Conservation (phyloP, 2,329 filamentous ascomycete species). For the Rhinocladiella similis region DNA sequence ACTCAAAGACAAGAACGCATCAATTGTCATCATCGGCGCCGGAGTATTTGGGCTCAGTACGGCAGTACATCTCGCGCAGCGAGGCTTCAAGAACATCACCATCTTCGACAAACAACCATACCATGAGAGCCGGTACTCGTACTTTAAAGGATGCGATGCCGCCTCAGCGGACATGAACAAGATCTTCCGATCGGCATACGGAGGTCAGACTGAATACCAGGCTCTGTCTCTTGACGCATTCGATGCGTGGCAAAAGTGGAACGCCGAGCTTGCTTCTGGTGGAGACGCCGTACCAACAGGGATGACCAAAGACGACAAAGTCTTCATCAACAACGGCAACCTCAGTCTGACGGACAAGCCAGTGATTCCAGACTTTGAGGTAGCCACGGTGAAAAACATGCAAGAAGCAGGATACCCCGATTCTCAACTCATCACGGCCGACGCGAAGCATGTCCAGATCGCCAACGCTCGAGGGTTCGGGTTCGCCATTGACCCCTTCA, state of each 20-base stretch:
- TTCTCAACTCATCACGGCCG: slow-evolving; percentile 38
- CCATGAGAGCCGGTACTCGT: slow-evolving; percentile 43
- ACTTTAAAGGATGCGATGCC: slow-evolving; percentile 43
- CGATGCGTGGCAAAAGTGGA: slow-evolving; percentile 48
- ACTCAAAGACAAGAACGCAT: neutral
- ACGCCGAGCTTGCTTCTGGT: slow-evolving; percentile 38
- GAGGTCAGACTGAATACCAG: slow-evolving; percentile 49
- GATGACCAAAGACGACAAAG: slow-evolving; percentile 37
- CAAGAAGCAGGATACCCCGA: slow-evolving; percentile 35
- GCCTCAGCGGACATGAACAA: slow-evolving; percentile 38
- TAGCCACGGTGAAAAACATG: slow-evolving; percentile 39
- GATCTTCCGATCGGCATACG: slow-evolving; percentile 41
- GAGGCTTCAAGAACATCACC: slow-evolving; percentile 49
- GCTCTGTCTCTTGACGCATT: slow-evolving; percentile 47
- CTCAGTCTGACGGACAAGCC: slow-evolving; percentile 14
- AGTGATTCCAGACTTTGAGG: slow-evolving; percentile 35
- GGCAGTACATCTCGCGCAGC: slow-evolving; percentile 34
- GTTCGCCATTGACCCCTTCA: slow-evolving; percentile 42
- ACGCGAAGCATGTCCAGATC: slow-evolving; percentile 31
- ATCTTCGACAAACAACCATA: slow-evolving; percentile 52
- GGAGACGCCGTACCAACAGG: slow-evolving; percentile 37
- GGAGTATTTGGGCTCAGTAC: slow-evolving; percentile 55
- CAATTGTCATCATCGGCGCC: slow-evolving; percentile 50
- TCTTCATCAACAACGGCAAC: slow-evolving; percentile 44
- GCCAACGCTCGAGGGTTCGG: slow-evolving; percentile 34